Base-by-base conservation (phyloP, 1,284 basidiomycete species). In the Omphalotus olearius region DNA sequence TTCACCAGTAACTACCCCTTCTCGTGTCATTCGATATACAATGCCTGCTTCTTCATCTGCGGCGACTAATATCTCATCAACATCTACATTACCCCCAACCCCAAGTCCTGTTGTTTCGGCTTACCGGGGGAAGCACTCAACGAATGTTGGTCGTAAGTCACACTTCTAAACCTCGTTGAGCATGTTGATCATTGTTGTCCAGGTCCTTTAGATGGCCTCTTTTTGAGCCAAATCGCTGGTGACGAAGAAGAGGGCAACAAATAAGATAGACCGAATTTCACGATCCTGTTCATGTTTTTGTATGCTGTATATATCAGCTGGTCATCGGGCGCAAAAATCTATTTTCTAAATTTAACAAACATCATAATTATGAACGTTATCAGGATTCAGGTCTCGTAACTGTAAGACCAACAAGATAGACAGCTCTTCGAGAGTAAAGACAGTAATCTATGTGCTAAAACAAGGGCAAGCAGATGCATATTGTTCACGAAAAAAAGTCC, bases 161-260 rank as follows among this genome's bases (percentile, higher is more conserved):
- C 23, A 40, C 14, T 18, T 25, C 20, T 45, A 11, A 7, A 20
- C 17, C 2, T 39, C 16, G 25, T 38, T 25, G n/a, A 37, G 6
- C n/a, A 4, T 14, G 25, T 28, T 16, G 13, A 43, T 30, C 28
- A 16, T 33, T 7, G 7, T 33, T 33, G 2, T 33, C 30, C 40
- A 54, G 52, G 52, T 26, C 52, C 52, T 20, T 42, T 54, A 17
- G 52, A 54, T 26, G 52, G 52, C 7, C 25, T 50, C n/a, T 54
- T 46, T 40, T 37, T 54, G 18, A 54, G 48, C 38, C 52, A 50
- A 28, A 45, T 54, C 11, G 14, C 36, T 20, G 33, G 18, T 13
- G 17, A 37, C 14, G 52, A 49, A 28, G 52, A 50, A 16, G 48
- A 50, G 2, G 52, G 41, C 23, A 37, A 50, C 17, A 28, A 41